Evolutionary conservation across 139 green algal genomes (phyloP), one percentile per base, ranked within the genome.

Genomic region (Raphidocelis subcapitata): DNA sequence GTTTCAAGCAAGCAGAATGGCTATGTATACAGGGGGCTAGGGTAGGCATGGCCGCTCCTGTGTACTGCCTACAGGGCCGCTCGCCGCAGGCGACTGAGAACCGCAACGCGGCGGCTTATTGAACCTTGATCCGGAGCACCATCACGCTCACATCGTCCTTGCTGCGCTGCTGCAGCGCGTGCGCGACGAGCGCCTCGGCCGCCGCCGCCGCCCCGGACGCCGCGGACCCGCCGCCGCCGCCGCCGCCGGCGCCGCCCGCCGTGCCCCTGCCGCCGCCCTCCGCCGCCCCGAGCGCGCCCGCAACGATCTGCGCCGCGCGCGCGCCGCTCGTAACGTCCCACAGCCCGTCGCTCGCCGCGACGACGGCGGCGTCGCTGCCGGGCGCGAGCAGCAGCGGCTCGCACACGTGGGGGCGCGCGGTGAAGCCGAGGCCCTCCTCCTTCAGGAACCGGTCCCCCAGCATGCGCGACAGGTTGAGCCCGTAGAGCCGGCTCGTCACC

Each of bases 381-480:
- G 37, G 33, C 20, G 33, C 55, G 33, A 62, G 23, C 54, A 28
- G 18, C 32, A 78, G 20, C 46, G 29, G n/a, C 23, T 77, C 32
- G 52, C 72, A 76, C 1, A 86, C 76, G 52, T 83, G 62, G 1
- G 84, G 84, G 55, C 84, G 78, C 2, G 84, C 84, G 36, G 82
- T 79, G 64, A 89, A 89, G 36, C 84, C 84, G 52, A 89, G 62
- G 51, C 84, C 80, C 59, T 83, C 72, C 65, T 89, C 80, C 62
- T 89, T 89, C 3, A 86, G 73, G 59, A 89, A 84, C n/a, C 73
- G 59, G 72, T 89, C 84, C 28, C 84, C 84, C 52, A 89, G 73
- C 79, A 86, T 85, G 63, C 84, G 79, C 12, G 75, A 81, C 60
- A 89, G 85, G 75, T 86, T 86, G 26, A 89, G 84, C 24, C 84